phyloP scores from a whole-genome alignment of 73 alveolate species.

The Blepharisma stoltei region DNA sequence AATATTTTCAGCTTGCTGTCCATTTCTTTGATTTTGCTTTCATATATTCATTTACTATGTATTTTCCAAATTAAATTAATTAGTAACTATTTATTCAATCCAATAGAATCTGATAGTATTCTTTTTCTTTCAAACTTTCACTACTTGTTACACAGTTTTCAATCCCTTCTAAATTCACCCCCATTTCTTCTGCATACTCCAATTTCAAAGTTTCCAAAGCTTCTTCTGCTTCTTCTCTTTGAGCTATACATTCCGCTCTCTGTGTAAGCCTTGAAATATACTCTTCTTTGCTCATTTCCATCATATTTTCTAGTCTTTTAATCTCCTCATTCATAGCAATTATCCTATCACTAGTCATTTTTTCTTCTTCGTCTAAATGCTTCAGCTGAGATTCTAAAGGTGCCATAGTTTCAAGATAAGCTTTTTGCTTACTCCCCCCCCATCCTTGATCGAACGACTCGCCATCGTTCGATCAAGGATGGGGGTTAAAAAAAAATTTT shows the following conservation, averaged over 20 bases:
- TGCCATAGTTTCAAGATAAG: conserved; percentile 25
- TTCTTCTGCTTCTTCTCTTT: conserved; percentile 26
- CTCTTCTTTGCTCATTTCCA: neutral
- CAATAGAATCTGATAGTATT: too few species aligned
- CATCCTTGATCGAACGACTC: too few species aligned
- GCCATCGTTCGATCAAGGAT: too few species aligned
- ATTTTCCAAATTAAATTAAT: too few species aligned
- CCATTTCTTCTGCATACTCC: neutral
- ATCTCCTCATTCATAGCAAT: neutral
- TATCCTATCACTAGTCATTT: neutral
- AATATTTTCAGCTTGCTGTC: neutral
- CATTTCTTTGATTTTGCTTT: neutral
- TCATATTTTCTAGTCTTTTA: neutral
- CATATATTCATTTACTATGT: too few species aligned
- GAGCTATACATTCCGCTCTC: conserved; percentile 15
- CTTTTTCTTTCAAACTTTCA: conserved; percentile 6
- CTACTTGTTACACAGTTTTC: neutral
- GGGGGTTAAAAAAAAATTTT: too few species aligned
- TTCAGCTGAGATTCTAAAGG: neutral
- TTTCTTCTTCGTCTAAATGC: neutral
- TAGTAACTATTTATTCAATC: too few species aligned
- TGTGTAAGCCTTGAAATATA: neutral
- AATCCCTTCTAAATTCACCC: neutral
- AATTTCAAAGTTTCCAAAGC: neutral
- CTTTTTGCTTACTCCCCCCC: neutral